Evolutionary conservation across 352 stramenopile genomes (phyloP).

Genomic region (Blastocystis sp.): DNA sequence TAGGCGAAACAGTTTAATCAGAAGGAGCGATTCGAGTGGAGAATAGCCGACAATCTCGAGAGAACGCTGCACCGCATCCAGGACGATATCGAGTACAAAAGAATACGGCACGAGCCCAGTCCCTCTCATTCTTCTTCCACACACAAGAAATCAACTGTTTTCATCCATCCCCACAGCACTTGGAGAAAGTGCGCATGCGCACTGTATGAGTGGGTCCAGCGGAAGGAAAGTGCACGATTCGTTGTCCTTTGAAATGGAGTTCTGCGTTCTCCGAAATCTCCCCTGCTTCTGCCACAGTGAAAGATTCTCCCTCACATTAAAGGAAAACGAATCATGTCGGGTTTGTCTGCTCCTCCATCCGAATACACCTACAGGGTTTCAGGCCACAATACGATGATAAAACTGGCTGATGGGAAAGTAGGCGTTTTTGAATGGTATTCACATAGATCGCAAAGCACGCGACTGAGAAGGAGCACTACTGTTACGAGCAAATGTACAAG

Average conservation of each 20-base stretch:
- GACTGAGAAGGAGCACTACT: constrained; percentile 48
- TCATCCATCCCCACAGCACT: too few species aligned
- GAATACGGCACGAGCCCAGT: constrained; percentile 16
- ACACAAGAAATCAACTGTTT: too few species aligned
- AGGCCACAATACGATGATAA: constrained; percentile 62
- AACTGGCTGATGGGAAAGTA: constrained; percentile 54
- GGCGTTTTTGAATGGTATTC: not conserved
- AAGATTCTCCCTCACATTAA: not conserved
- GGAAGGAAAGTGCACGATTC: too few species aligned
- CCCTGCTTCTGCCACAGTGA: not conserved
- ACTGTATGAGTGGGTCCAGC: too few species aligned
- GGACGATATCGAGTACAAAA: constrained; percentile 8
- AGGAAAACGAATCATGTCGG: not conserved
- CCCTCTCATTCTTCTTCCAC: not conserved
- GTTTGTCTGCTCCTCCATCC: not conserved
- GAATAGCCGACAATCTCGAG: constrained; percentile 24
- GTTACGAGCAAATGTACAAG: constrained; percentile 50
- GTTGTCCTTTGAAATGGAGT: too few species aligned
- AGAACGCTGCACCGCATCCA: constrained; percentile 12
- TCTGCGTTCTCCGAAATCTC: too few species aligned
- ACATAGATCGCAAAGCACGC: constrained; percentile 62
- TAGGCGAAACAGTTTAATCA: constrained; percentile 49
- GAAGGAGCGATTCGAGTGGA: constrained; percentile 19
- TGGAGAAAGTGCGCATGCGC: too few species aligned
- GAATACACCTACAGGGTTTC: constrained; percentile 45